phyloP scores from a whole-genome alignment of 768 basidiomycete genomes.

The Leucosporidium creatinivorum region DNA sequence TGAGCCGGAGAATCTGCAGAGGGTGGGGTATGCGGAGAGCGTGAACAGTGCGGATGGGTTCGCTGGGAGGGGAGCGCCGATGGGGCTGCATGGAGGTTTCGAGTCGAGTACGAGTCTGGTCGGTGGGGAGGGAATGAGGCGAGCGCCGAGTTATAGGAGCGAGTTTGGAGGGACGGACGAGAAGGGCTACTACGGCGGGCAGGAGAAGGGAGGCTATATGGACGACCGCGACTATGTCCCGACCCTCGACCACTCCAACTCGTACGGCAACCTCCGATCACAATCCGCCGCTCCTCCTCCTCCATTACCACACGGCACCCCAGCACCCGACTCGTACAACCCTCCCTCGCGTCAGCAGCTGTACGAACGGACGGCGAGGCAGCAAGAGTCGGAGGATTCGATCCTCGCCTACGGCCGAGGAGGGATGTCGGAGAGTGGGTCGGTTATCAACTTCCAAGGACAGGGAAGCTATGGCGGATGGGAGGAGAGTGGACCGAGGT shows the following conservation, averaged over 20 bases:
- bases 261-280: not conserved
- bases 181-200: not conserved
- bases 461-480: conserved; percentile 5
- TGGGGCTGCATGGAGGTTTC: not conserved
- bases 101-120: not conserved
- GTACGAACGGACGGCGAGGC: conserved; percentile 6
- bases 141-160: not conserved
- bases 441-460: not conserved
- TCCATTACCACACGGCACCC: not conserved
- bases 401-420: not conserved
- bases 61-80: conserved; percentile 7
- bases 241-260: conserved; percentile 3
- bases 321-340: not conserved
- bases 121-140: not conserved
- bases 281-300: not conserved
- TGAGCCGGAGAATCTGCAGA: not conserved
- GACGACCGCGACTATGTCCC: conserved; percentile 1
- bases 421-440: not conserved
- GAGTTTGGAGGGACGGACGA: not conserved
- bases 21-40: conserved; percentile 14
- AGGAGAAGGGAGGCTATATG: conserved; percentile 1
- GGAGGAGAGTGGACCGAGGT: conserved; percentile 16
- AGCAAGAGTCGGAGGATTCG: conserved; percentile 9
- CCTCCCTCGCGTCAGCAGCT: conserved; percentile 8
- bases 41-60: conserved; percentile 17